Evolutionary conservation across 2,329 filamentous ascomycete genomes (phyloP).

Genomic region (Coleophoma cylindrospora): DNA sequence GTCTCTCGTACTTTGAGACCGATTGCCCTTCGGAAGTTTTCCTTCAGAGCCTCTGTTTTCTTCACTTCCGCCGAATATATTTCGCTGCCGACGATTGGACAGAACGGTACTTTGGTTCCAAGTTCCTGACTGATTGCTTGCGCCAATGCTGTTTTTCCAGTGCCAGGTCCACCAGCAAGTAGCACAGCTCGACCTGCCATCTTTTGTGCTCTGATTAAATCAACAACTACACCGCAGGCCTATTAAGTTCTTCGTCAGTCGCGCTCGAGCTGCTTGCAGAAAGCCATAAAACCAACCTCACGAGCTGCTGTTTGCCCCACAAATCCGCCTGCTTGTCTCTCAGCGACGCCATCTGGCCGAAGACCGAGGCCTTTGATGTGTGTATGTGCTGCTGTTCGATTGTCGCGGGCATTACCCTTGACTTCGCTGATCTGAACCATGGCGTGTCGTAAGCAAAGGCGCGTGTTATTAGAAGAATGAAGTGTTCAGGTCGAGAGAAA

Average conservation of each 20-base stretch:
- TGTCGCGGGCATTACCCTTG: constrained; percentile 90
- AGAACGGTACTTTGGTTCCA: constrained; percentile 97
- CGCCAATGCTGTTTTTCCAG: constrained; percentile 94
- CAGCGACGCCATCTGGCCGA: constrained; percentile 78
- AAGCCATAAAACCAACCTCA: constrained; percentile 56
- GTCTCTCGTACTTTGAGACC: constrained; percentile 96
- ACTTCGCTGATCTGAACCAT: constrained; percentile 94
- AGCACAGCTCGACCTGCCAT: constrained; percentile 95
- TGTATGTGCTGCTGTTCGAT: constrained; percentile 92
- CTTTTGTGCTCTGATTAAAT: constrained; percentile 92
- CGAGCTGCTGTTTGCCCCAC: constrained; percentile 83
- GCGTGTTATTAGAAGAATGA: constrained; percentile 1
- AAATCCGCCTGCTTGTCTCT: constrained; percentile 76
- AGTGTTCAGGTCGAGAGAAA: background rate
- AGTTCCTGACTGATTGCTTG: constrained; percentile 95
- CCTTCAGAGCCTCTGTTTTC: constrained; percentile 99
- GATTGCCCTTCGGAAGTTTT: constrained; percentile 96
- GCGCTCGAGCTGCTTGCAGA: constrained; percentile 77
- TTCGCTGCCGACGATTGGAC: constrained; percentile 95
- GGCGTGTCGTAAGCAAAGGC: constrained; percentile 23
- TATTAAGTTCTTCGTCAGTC: constrained; percentile 57
- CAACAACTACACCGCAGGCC: constrained; percentile 94
- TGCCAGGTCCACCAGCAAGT: constrained; percentile 89
- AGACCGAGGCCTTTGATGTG: constrained; percentile 96
- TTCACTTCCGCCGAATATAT: constrained; percentile 98